A percentile compares a stretch with the other conserved stretches of the same genome.
Conservation (phyloP, 2,329 filamentous ascomycete species). For the Exophiala dermatitidis region DNA sequence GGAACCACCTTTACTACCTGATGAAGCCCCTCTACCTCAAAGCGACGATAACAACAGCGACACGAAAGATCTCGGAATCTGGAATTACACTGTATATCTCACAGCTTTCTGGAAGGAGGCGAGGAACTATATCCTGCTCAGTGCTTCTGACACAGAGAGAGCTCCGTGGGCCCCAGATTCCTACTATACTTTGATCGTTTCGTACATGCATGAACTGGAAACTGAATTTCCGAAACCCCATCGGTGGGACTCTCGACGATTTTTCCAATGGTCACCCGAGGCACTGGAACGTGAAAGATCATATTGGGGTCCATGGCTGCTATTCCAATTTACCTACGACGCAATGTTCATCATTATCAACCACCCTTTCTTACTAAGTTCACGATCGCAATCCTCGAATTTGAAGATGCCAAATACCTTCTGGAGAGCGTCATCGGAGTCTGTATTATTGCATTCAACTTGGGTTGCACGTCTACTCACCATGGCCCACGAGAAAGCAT, state of each 20-base stretch:
- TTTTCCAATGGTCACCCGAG: constrained; percentile 44
- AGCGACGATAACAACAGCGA: not conserved
- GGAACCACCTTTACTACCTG: constrained; percentile 1
- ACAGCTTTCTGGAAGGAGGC: constrained; percentile 46
- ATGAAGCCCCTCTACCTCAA: not conserved
- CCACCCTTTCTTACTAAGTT: constrained; percentile 49
- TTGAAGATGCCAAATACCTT: constrained; percentile 49
- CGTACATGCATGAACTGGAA: constrained; percentile 48
- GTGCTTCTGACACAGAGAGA: constrained; percentile 41
- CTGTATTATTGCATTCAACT: constrained; percentile 46
- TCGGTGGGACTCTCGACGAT: constrained; percentile 48
- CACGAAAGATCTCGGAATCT: constrained; percentile 38
- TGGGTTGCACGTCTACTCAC: constrained; percentile 51
- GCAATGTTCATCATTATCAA: constrained; percentile 47
- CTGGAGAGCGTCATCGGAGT: constrained; percentile 47
- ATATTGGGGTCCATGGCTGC: constrained; percentile 49
- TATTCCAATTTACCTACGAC: constrained; percentile 49
- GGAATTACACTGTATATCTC: constrained; percentile 45
- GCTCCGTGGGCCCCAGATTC: constrained; percentile 50
- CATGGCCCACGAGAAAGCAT: constrained; percentile 47
- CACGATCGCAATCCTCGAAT: constrained; percentile 46
- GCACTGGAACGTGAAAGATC: constrained; percentile 41
- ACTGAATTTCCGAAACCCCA: constrained; percentile 40
- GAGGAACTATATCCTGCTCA: constrained; percentile 43
- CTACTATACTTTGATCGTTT: constrained; percentile 45